A percentile compares a stretch with the other conserved stretches of the same genome.
phyloP scores from a whole-genome alignment of 352 stramenopile genomes.

The Phytophthora melonis region DNA sequence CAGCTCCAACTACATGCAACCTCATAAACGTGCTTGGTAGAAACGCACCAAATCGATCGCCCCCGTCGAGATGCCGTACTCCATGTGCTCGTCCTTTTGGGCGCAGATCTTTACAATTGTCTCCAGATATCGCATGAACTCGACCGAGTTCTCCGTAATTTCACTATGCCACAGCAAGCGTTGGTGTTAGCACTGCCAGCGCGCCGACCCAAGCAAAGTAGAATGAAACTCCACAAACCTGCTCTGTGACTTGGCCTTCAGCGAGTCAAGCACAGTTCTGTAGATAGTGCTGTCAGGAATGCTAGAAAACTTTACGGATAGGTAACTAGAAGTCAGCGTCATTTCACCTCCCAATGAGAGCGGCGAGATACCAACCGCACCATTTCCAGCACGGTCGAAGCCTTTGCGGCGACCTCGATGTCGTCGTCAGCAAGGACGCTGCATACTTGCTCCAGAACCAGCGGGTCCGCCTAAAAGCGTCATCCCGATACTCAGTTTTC shows the following conservation, averaged over 20 bases:
- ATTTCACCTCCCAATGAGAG: constrained; percentile 1
- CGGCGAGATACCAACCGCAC: constrained; percentile 30
- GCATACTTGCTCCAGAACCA: constrained; percentile 69
- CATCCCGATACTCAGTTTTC: background rate
- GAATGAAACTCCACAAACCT: constrained; percentile 39
- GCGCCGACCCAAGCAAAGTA: background rate
- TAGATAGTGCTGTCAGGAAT: constrained; percentile 54
- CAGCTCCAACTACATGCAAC: background rate
- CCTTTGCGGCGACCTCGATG: constrained; percentile 72
- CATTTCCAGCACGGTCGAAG: constrained; percentile 66
- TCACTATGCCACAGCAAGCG: constrained; percentile 35
- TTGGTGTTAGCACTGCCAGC: constrained; percentile 9
- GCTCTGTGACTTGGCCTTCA: constrained; percentile 55
- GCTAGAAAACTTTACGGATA: constrained; percentile 46
- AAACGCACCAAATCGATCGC: constrained; percentile 54
- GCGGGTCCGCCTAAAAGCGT: constrained; percentile 50
- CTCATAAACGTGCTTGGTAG: background rate
- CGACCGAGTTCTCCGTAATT: constrained; percentile 61
- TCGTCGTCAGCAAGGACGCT: constrained; percentile 73
- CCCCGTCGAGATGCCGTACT: constrained; percentile 58
- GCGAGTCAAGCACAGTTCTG: constrained; percentile 57
- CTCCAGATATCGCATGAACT: constrained; percentile 85
- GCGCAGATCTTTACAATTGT: constrained; percentile 70
- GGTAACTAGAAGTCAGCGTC: background rate
- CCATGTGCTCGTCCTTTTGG: constrained; percentile 65